Evolutionary conservation across 805 yeast species (phyloP).

Genomic region (Peterozyma toletana): DNA sequence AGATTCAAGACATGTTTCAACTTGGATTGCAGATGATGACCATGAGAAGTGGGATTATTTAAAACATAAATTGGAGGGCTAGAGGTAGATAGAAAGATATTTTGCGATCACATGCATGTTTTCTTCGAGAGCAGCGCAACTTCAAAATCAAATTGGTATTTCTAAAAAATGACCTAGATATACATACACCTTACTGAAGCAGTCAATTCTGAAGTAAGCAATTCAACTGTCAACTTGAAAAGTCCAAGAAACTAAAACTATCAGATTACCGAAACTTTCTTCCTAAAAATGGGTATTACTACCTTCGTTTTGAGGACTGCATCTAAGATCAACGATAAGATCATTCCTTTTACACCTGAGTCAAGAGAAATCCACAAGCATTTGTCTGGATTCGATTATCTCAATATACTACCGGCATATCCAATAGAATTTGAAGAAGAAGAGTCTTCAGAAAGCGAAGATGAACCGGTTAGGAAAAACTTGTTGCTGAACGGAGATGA

Average conservation of each 20-base stretch:
- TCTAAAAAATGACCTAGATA: neutral
- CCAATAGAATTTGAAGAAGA: neutral
- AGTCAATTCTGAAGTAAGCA: too few species aligned
- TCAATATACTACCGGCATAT: conserved; percentile 1
- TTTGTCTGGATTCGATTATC: neutral
- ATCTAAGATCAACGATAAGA: conserved; percentile 2
- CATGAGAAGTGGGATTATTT: conserved; percentile 10
- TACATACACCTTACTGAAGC: too few species aligned
- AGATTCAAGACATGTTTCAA: conserved; percentile 25
- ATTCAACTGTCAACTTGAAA: too few species aligned
- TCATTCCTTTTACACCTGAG: conserved; percentile 6
- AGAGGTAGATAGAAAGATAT: neutral
- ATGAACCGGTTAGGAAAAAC: neutral
- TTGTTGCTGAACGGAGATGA: neutral
- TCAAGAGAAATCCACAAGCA: neutral
- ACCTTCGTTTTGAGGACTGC: conserved; percentile 2
- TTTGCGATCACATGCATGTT: too few species aligned
- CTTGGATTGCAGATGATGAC: conserved; percentile 42
- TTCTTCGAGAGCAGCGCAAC: too few species aligned
- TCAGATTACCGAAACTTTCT: too few species aligned
- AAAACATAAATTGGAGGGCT: neutral
- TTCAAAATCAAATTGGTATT: neutral
- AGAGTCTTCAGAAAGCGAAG: neutral
- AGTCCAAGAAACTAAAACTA: too few species aligned
- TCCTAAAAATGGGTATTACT: conserved; percentile 1